Conservation (phyloP, 441 rosid genomes). For the Euphorbia celastroides region DNA sequence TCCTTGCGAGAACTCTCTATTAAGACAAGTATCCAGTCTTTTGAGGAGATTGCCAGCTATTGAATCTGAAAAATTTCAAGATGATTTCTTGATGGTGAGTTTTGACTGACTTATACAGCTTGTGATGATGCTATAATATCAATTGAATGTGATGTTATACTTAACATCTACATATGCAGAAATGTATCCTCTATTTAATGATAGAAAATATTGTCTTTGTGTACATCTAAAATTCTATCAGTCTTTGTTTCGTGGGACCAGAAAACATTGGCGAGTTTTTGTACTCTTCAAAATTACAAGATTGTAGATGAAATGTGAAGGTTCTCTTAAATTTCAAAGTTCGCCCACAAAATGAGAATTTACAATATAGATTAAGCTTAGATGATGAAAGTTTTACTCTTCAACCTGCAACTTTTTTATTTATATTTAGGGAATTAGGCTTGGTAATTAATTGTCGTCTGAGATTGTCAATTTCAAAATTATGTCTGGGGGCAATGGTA, state of each 20-base stretch:
- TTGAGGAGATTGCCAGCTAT: conserved; percentile 90
- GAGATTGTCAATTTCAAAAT: too few species aligned
- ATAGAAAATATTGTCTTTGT: not conserved
- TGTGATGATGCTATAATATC: not conserved
- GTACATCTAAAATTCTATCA: not conserved
- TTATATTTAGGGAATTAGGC: not conserved
- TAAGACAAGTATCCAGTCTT: conserved; percentile 90
- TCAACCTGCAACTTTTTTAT: not conserved
- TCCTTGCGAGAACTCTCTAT: conserved; percentile 78
- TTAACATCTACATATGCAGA: not conserved
- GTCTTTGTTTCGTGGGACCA: not conserved
- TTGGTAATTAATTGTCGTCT: not conserved
- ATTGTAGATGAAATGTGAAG: too few species aligned
- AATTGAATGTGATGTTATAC: not conserved
- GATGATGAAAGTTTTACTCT: not conserved
- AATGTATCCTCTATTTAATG: not conserved
- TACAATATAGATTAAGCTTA: not conserved
- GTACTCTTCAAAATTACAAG: too few species aligned
- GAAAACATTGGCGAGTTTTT: too few species aligned
- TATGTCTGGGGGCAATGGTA: not conserved
- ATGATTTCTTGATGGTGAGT: conserved; percentile 90
- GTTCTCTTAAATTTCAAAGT: not conserved
- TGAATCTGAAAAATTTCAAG: conserved; percentile 92
- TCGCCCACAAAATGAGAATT: not conserved
- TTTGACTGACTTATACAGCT: not conserved